Evolutionary conservation across 768 basidiomycete genomes (phyloP).

Genomic region (Mycena polygramma): DNA sequence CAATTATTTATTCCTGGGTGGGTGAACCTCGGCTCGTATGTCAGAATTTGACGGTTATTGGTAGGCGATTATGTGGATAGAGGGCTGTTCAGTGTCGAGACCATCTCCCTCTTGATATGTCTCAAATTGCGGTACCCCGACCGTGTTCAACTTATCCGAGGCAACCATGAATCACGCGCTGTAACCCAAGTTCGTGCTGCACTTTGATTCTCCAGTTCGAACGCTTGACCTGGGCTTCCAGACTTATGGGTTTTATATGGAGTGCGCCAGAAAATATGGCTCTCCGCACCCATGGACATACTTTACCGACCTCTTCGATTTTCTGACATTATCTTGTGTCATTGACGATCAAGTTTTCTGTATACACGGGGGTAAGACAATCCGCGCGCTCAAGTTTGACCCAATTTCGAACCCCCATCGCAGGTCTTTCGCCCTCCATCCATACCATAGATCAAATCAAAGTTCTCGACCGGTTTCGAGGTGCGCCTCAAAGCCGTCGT

Average conservation of each 20-base stretch:
- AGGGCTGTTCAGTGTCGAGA: constrained; percentile 98
- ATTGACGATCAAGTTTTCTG: constrained; percentile 99
- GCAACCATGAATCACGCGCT: constrained; percentile 97
- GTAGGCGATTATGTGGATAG: constrained; percentile 98
- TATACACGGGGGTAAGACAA: constrained; percentile 88
- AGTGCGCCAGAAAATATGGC: constrained; percentile 97
- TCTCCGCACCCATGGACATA: constrained; percentile 97
- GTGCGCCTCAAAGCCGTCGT: background rate
- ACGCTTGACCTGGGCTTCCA: constrained; percentile 46
- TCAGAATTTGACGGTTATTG: constrained; percentile 30
- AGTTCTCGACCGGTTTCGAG: constrained; percentile 56
- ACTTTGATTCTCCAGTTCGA: constrained; percentile 2
- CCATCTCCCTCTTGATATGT: constrained; percentile 96
- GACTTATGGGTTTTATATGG: constrained; percentile 99
- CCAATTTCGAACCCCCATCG: constrained; percentile 25
- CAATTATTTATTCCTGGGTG: constrained; percentile 98
- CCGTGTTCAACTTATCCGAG: constrained; percentile 94
- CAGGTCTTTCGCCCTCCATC: constrained; percentile 93
- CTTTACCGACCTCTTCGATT: constrained; percentile 99
- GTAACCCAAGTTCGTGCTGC: constrained; percentile 88
- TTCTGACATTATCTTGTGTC: constrained; percentile 94
- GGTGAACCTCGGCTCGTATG: too few relatives aligned
- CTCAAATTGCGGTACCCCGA: constrained; percentile 97
- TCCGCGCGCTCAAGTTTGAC: constrained; percentile 20
- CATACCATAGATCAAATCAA: constrained; percentile 12